Evolutionary conservation across 805 yeast genomes (phyloP).

Genomic region (Kuraishia piskuri): DNA sequence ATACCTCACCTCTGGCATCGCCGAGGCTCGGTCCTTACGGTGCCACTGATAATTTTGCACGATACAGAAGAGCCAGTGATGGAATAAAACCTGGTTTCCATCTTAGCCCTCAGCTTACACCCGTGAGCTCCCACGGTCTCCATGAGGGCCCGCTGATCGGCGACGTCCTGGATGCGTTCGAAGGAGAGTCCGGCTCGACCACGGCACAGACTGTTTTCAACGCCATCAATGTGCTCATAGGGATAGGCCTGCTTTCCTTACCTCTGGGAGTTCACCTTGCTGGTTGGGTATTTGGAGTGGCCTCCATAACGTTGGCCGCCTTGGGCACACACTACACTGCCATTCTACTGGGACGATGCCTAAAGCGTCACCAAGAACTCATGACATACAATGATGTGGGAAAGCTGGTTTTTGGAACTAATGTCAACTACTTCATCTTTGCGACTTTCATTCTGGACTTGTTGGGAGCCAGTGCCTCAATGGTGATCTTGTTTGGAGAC

Average conservation of each 20-base stretch:
- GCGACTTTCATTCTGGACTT: conserved; percentile 46
- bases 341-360: conserved; percentile 40
- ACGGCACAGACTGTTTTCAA: conserved; percentile 72
- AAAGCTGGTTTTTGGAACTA: conserved; percentile 35
- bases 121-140: background rate
- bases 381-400: conserved; percentile 57
- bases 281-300: conserved; percentile 53
- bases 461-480: conserved; percentile 50
- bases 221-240: conserved; percentile 68
- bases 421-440: conserved; percentile 34
- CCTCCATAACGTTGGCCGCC: conserved; percentile 35
- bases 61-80: background rate
- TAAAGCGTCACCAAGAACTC: conserved; percentile 28
- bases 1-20: background rate
- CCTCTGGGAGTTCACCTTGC: conserved; percentile 62
- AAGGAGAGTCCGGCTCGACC: conserved; percentile 38
- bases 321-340: conserved; percentile 47
- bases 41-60: background rate
- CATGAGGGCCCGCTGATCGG: background rate
- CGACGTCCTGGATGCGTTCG: conserved; percentile 2
- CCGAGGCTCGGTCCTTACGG: background rate
- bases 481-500: conserved; percentile 52
- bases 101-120: background rate
- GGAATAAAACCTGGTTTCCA: conserved; percentile 1
- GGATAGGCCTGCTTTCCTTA: conserved; percentile 66